Evolutionary conservation across 1,139 yeast genomes (phyloP).

Genomic region (Candida albicans): DNA sequence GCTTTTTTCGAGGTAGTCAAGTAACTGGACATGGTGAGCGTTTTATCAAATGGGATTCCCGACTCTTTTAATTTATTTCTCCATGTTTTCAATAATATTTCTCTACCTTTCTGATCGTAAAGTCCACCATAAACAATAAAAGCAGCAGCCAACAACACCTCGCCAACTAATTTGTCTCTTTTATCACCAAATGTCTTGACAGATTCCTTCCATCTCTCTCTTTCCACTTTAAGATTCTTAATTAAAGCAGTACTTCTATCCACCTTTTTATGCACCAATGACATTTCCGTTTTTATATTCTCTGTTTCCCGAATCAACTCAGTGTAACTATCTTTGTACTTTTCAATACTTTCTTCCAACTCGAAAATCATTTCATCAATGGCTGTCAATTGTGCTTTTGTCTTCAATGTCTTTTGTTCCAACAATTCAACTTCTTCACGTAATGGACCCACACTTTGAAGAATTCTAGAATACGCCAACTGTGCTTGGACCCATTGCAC

Average conservation of each 20-base stretch:
- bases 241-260: slow-evolving; percentile 62
- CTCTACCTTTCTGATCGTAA: slow-evolving; percentile 55
- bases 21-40: slow-evolving; percentile 33
- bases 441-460: slow-evolving; percentile 75
- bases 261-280: slow-evolving; percentile 59
- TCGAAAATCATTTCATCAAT: slow-evolving; percentile 81
- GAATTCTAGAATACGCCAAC: slow-evolving; percentile 63
- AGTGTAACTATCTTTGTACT: slow-evolving; percentile 69
- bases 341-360: slow-evolving; percentile 65
- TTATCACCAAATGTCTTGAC: slow-evolving; percentile 50
- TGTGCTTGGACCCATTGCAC: slow-evolving; percentile 91
- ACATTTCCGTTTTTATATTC: slow-evolving; percentile 69
- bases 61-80: slow-evolving; percentile 32
- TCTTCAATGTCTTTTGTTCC: slow-evolving; percentile 61
- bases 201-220: slow-evolving; percentile 71
- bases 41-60: slow-evolving; percentile 43
- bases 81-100: slow-evolving; percentile 41
- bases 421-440: slow-evolving; percentile 61
- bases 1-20: slow-evolving; percentile 41
- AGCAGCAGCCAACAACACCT: slow-evolving; percentile 63
- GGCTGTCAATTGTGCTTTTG: slow-evolving; percentile 69
- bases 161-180: slow-evolving; percentile 58
- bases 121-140: slow-evolving; percentile 62
- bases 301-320: slow-evolving; percentile 76
- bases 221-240: slow-evolving; percentile 64